A percentile compares a stretch with the other conserved stretches of the same genome.
Evolutionary conservation across 2,329 filamentous ascomycete species (phyloP).

Genomic region (Aaosphaeria arxii): DNA sequence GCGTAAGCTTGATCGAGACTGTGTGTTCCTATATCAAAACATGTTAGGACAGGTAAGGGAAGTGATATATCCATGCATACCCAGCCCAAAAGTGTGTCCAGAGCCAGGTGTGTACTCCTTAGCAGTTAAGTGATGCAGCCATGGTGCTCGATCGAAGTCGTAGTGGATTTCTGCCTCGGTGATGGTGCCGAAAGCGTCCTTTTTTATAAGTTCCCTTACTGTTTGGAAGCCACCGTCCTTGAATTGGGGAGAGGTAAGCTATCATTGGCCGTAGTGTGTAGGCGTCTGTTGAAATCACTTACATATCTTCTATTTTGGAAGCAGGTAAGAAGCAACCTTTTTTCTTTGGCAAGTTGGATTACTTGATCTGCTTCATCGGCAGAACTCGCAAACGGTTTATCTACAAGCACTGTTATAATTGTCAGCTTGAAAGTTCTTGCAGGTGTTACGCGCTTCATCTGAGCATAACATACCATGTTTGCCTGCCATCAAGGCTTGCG

Average conservation of each 20-base stretch:
- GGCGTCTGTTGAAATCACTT: background rate
- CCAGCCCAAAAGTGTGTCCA: background rate
- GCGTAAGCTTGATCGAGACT: background rate
- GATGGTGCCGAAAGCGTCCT: background rate
- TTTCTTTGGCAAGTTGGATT: background rate
- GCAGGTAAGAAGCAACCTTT: conserved; percentile 1
- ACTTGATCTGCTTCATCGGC: background rate
- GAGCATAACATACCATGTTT: background rate
- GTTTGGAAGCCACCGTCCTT: background rate
- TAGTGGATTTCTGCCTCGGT: background rate
- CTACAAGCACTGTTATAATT: background rate
- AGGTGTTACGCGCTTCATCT: too few relatives aligned
- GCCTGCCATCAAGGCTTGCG: background rate
- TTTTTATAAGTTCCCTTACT: background rate
- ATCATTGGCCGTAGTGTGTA: background rate
- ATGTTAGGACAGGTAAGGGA: background rate
- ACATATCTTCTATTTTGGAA: conserved; percentile 3
- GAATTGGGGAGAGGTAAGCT: background rate
- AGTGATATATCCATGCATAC: background rate
- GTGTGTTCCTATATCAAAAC: background rate
- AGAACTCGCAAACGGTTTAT: conserved; percentile 1
- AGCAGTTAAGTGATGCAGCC: background rate
- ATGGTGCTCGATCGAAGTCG: background rate
- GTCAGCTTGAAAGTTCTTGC: background rate
- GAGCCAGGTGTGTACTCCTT: background rate